phyloP scores from a whole-genome alignment of 306 rosid genomes.

The Cicer chorassanicum region DNA sequence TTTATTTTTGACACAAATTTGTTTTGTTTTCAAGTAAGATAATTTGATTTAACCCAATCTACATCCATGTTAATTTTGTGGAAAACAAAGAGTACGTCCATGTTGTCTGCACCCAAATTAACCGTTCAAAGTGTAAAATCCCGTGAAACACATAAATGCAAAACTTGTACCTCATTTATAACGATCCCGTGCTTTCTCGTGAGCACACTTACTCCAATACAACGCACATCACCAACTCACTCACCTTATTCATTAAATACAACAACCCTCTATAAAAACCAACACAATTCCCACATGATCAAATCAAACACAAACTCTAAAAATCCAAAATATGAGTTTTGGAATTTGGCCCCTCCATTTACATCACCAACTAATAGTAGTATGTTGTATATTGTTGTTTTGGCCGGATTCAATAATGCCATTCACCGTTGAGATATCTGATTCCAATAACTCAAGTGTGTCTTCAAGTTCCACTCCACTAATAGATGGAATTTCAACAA shows the following conservation, averaged over 20 bases:
- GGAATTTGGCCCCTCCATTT: constrained; percentile 30
- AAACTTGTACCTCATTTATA: constrained; percentile 47
- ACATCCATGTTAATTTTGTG: too few relatives aligned
- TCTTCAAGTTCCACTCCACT: constrained; percentile 54
- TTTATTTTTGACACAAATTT: too few relatives aligned
- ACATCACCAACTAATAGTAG: background rate
- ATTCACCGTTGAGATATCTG: constrained; percentile 74
- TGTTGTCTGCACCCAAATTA: background rate
- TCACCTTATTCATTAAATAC: constrained; percentile 43
- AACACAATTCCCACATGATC: background rate
- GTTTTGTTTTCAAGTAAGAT: too few relatives aligned
- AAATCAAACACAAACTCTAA: background rate
- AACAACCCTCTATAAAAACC: constrained; percentile 1
- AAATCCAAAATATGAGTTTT: constrained; percentile 50
- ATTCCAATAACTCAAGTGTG: constrained; percentile 50
- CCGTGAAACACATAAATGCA: constrained; percentile 75
- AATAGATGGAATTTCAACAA: constrained; percentile 68
- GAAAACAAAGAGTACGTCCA: too few relatives aligned
- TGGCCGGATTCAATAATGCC: constrained; percentile 36
- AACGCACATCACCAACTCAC: constrained; percentile 52
- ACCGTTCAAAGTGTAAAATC: constrained; percentile 45
- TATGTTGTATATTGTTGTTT: constrained; percentile 11
- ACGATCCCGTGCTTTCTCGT: constrained; percentile 57
- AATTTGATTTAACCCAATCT: too few relatives aligned
- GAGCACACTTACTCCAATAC: constrained; percentile 51